Evolutionary conservation across 805 yeast species (phyloP), one percentile per base, ranked within the genome.

Genomic region (Candida lessepsii): DNA sequence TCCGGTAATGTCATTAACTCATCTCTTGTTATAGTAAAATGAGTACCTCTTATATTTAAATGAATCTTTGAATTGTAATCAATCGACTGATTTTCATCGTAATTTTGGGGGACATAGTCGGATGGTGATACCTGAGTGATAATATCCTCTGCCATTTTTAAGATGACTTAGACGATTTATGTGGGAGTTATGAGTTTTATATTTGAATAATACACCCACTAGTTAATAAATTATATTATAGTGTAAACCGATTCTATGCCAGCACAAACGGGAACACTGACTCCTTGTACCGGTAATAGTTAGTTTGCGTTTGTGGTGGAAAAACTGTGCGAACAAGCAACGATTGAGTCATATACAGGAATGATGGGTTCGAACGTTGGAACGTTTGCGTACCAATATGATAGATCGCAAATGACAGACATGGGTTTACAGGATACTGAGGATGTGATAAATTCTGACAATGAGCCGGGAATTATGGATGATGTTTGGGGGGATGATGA

Each of bases 1-100:
- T 93, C 99, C 1, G 99, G 99, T 23, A 93, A 68, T 38, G 88
- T 80, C 87, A 90, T 83, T 49, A 93, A 73, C 58, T 88, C 96
- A 52, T 87, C 95, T 46, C 96, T 73, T 4, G 95, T 81, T 35
- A 93, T 81, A 36, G 80, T 78, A 60, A 90, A 88, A 46, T 72
- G 65, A 13, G 63, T 64, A 14, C 95, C 96, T 36, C 96, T 76
- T 39, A 91, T 75, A 54, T 86, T 81, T 63, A 91, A 71, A 54
- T 78, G 81, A 40, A 91, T 86, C 45, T 80, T 74, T 5, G 90
- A 80, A 57, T 76, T 78, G 51, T 70, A 76, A 50, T 78, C 83
- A 31, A 76, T 74, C 41, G 65, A 66, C 40, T 57, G 40, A 4
- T 35, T 20, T 10, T 41, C 45, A 54, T 34, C 49, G 54, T 37